Conservation (phyloP, 176 grass and related monocot genomes). For the Olyra latifolia region DNA sequence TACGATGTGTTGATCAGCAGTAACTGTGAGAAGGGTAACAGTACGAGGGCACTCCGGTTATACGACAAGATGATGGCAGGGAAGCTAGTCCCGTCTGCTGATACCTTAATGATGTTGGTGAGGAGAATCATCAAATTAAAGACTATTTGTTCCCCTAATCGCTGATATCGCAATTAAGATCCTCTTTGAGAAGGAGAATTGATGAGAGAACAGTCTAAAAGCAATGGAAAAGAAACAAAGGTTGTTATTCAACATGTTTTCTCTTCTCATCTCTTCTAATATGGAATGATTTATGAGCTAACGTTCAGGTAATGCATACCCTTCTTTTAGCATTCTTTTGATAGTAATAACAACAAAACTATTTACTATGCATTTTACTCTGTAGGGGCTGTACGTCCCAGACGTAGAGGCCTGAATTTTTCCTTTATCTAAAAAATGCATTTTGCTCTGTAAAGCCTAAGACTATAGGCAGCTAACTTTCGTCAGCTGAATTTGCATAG, state of each 20-base stretch:
- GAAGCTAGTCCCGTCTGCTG: conserved; percentile 49
- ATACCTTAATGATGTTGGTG: conserved; percentile 61
- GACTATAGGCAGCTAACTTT: neutral
- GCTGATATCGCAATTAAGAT: conserved; percentile 16
- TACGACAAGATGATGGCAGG: conserved; percentile 65
- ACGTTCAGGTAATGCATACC: neutral
- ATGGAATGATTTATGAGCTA: neutral
- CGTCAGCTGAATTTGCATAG: neutral
- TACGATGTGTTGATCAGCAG: conserved; percentile 53
- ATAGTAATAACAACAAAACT: neutral
- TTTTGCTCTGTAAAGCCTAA: neutral
- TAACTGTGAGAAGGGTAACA: conserved; percentile 54
- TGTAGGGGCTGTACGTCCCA: too few species aligned
- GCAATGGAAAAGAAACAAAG: neutral
- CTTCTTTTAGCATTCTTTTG: neutral
- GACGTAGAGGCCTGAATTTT: too few species aligned
- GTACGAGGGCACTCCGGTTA: conserved; percentile 62
- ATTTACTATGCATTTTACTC: neutral
- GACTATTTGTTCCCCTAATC: neutral
- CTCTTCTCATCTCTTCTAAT: neutral
- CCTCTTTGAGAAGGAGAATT: neutral
- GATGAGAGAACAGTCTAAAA: neutral
- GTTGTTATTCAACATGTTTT: neutral
- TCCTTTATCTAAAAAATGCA: too few species aligned
- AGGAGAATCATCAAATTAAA: conserved; percentile 57